These are phyloP conservation scores for Russula abietina DNA, from an alignment of 768 basidiomycete species.

Conservation along the genomic window DNA sequence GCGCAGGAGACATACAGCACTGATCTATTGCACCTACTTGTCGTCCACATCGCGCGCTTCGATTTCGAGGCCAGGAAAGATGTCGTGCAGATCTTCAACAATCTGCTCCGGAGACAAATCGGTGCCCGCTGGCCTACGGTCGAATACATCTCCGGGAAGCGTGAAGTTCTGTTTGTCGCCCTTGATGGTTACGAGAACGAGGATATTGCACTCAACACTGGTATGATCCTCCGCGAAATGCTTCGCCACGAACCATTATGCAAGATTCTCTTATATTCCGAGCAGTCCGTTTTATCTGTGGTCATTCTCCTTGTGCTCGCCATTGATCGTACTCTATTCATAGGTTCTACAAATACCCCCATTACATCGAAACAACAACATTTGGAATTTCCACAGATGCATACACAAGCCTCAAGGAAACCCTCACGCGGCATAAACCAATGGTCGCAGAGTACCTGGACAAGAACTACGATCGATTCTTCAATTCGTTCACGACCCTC, in stretches of 20 bases:
- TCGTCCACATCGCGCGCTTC: conserved; percentile 76
- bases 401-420: conserved; percentile 96
- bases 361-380: conserved; percentile 95
- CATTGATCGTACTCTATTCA: neutral
- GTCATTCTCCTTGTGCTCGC: neutral
- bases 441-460: conserved; percentile 98
- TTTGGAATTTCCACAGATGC: conserved; percentile 99
- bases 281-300: conserved; percentile 63
- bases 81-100: conserved; percentile 83
- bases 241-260: conserved; percentile 85
- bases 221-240: conserved; percentile 98
- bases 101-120: conserved; percentile 84
- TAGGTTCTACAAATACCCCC: conserved; percentile 94
- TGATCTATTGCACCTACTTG: conserved; percentile 75
- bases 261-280: conserved; percentile 86
- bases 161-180: conserved; percentile 73
- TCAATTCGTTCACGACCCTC: conserved; percentile 88
- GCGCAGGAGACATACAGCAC: conserved; percentile 94
- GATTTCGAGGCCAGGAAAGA: conserved; percentile 93
- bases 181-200: conserved; percentile 92
- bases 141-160: conserved; percentile 79
- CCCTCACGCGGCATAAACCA: conserved; percentile 90
- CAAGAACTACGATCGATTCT: conserved; percentile 97
- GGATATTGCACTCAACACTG: conserved; percentile 93
- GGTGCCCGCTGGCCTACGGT: conserved; percentile 94